Evolutionary conservation across 2,329 filamentous ascomycete species (phyloP).

Genomic region (Aspergillus texensis): DNA sequence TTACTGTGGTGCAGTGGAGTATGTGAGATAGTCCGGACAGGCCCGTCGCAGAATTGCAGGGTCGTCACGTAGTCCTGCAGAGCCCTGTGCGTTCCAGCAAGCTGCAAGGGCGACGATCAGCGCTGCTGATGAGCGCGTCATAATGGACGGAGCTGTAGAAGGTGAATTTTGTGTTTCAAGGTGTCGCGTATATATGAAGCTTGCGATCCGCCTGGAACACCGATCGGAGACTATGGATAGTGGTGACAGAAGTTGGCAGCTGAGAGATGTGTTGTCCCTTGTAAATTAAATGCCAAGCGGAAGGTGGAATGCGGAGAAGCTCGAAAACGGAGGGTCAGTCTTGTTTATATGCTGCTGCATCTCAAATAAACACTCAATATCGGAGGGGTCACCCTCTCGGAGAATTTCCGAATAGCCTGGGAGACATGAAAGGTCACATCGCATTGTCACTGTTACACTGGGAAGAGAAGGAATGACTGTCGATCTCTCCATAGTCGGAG

Average conservation of each 20-base stretch:
- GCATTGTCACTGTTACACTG: not conserved
- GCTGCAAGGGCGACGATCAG: slow-evolving; percentile 20
- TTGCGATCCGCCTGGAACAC: too few species aligned
- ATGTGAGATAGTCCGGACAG: slow-evolving; percentile 68
- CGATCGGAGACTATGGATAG: not conserved
- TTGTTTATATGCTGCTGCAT: not conserved
- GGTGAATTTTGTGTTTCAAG: not conserved
- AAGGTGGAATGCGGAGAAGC: slow-evolving; percentile 18
- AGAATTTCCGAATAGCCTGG: not conserved
- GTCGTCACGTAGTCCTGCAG: slow-evolving; percentile 26
- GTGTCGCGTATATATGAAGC: not conserved
- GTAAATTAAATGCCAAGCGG: not conserved
- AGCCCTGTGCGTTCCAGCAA: slow-evolving; percentile 12
- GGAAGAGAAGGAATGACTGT: not conserved
- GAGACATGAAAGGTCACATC: not conserved
- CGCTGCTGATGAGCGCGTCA: slow-evolving; percentile 13
- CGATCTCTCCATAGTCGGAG: not conserved
- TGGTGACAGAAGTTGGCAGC: not conserved
- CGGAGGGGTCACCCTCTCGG: not conserved
- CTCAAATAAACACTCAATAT: not conserved
- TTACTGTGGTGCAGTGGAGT: slow-evolving; percentile 63
- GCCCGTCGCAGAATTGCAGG: slow-evolving; percentile 43
- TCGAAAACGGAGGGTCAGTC: slow-evolving; percentile 2
- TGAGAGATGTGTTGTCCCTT: not conserved
- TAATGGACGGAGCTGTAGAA: not conserved